phyloP scores from a whole-genome alignment of 129 eudicot genomes.

The Escallonia rubra region DNA sequence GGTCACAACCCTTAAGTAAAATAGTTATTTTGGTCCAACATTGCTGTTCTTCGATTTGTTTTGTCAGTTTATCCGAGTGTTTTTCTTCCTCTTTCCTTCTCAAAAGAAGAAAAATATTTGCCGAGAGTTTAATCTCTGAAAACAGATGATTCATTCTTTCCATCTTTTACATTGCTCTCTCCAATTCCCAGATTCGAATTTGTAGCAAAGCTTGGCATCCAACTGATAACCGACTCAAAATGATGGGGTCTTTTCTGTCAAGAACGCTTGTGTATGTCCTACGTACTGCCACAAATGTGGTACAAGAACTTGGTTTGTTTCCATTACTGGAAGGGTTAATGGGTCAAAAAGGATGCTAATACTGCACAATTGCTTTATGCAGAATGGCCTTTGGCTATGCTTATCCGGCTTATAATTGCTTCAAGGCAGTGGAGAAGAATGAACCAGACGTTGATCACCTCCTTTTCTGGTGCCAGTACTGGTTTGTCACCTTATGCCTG shows the following conservation, averaged over 20 bases:
- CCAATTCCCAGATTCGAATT: no score
- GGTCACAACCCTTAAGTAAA: no score
- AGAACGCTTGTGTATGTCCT: constrained; percentile 23
- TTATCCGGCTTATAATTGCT: constrained; percentile 42
- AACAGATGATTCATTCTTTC: no score
- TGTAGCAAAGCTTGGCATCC: no score
- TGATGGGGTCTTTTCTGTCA: constrained; percentile 20
- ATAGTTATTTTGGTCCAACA: no score
- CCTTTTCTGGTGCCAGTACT: constrained; percentile 36
- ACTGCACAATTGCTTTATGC: not conserved
- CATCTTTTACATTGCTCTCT: no score
- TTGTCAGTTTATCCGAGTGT: no score
- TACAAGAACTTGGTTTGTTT: not conserved
- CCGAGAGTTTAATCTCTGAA: no score
- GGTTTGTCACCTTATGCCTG: constrained; percentile 10
- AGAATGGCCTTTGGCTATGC: constrained; percentile 32
- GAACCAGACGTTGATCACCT: constrained; percentile 21
- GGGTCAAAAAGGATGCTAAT: not conserved
- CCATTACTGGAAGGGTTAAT: not conserved
- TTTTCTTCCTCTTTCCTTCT: no score
- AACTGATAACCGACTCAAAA: not conserved
- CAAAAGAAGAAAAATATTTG: no score
- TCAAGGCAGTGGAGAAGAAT: constrained; percentile 30
- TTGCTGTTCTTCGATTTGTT: no score
- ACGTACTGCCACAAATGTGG: not conserved